A percentile compares a stretch with the other conserved stretches of the same genome.
Conservation (phyloP, 2,329 filamentous ascomycete species). For the Phialophora macrospora region DNA sequence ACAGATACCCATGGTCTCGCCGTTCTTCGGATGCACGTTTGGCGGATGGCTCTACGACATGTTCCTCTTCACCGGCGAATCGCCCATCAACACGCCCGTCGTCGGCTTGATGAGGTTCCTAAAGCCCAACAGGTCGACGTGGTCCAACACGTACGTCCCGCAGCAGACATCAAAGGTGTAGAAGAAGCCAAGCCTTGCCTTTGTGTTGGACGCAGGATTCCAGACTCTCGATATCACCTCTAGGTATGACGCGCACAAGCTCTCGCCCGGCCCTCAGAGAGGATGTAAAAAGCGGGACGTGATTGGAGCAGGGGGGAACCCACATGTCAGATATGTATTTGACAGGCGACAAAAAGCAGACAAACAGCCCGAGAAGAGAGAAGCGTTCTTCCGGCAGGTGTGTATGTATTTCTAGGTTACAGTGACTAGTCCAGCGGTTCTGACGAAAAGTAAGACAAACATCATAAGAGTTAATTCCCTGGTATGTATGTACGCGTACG, state of each 20-base stretch:
- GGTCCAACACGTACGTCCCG: slow-evolving; percentile 36
- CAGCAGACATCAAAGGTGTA: slow-evolving; percentile 13
- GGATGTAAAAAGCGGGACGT: not conserved
- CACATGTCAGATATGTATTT: not conserved
- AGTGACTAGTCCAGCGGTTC: too few species aligned
- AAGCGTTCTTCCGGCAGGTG: too few species aligned
- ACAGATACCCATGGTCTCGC: slow-evolving; percentile 72
- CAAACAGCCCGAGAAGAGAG: too few species aligned
- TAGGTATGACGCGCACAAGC: too few species aligned
- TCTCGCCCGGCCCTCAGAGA: too few species aligned
- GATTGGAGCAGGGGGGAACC: not conserved
- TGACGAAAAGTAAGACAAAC: too few species aligned
- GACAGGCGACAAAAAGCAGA: too few species aligned
- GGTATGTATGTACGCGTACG: too few species aligned
- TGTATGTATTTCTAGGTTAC: too few species aligned
- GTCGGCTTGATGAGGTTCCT: slow-evolving; percentile 63
- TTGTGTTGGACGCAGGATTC: too few species aligned
- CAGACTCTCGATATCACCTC: not conserved
- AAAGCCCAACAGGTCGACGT: slow-evolving; percentile 33
- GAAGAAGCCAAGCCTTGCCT: not conserved
- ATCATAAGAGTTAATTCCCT: too few species aligned
- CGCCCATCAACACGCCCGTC: slow-evolving; percentile 69
- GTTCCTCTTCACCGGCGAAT: slow-evolving; percentile 69
- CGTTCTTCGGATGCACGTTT: slow-evolving; percentile 67
- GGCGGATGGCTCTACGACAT: slow-evolving; percentile 70